These are phyloP conservation scores for Phytophthora pinifolia DNA, from an alignment of 352 stramenopile species.

Conservation along the genomic window DNA sequence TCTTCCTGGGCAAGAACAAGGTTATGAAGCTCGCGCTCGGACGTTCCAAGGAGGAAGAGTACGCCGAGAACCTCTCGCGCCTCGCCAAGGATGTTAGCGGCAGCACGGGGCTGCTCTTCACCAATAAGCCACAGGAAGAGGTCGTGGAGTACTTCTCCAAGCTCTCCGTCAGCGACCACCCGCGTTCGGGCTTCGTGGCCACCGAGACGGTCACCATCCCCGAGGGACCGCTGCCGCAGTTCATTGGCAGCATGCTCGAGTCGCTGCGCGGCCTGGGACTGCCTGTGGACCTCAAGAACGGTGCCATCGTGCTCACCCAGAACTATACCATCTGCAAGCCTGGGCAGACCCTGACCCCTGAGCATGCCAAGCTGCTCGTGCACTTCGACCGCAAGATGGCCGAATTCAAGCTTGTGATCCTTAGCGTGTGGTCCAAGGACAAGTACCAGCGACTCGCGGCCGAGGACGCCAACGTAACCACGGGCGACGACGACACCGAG, in stretches of 20 bases:
- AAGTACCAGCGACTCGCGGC: conserved; percentile 72
- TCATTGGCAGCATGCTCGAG: conserved; percentile 96
- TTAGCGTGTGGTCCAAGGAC: conserved; percentile 79
- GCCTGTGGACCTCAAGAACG: conserved; percentile 97
- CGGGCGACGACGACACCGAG: conserved; percentile 43
- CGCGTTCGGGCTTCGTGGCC: conserved; percentile 92
- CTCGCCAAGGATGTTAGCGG: conserved; percentile 91
- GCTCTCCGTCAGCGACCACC: conserved; percentile 92
- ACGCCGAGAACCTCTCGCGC: conserved; percentile 93
- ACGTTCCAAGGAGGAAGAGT: conserved; percentile 94
- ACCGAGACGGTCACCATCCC: conserved; percentile 89
- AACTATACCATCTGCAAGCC: conserved; percentile 95
- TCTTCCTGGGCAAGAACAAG: conserved; percentile 99
- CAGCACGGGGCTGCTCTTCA: conserved; percentile 96
- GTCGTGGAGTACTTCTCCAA: conserved; percentile 93
- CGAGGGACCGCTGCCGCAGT: conserved; percentile 89
- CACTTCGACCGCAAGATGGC: conserved; percentile 90
- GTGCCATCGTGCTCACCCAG: conserved; percentile 90
- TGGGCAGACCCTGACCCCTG: conserved; percentile 92
- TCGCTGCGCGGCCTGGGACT: conserved; percentile 95
- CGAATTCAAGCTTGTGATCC: conserved; percentile 79
- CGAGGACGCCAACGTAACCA: conserved; percentile 32
- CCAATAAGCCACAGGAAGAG: conserved; percentile 87
- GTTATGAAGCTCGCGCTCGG: conserved; percentile 97
- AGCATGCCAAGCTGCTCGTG: conserved; percentile 96